These are phyloP conservation scores for Cercospora zeae-maydis DNA, from an alignment of 2,329 filamentous ascomycete species.

Conservation along the genomic window DNA sequence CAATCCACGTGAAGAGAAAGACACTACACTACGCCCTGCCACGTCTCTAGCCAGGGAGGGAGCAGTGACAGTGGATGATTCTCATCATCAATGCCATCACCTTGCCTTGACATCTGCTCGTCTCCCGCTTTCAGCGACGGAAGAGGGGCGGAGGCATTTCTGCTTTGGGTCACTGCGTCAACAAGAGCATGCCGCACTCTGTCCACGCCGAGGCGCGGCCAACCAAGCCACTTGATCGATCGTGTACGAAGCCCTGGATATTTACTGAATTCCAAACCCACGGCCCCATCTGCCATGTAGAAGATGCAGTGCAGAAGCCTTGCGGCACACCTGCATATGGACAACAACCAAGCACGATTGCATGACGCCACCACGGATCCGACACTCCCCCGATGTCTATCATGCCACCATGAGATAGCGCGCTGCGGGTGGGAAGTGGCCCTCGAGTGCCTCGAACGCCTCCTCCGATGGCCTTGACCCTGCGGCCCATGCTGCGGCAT, in stretches of 20 bases:
- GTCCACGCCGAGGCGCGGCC: background rate
- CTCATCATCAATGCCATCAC: background rate
- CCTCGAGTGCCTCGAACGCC: background rate
- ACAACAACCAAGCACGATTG: constrained; percentile 4
- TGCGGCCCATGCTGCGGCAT: background rate
- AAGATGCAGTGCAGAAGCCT: background rate
- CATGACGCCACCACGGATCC: background rate
- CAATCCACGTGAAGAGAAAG: background rate
- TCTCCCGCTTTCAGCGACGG: background rate
- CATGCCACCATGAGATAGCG: background rate
- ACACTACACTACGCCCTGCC: background rate
- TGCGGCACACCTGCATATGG: background rate
- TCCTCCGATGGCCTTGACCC: background rate
- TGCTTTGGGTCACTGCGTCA: background rate
- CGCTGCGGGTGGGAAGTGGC: background rate
- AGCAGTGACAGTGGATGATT: background rate
- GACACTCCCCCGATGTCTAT: background rate
- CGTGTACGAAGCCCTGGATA: background rate
- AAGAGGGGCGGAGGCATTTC: background rate
- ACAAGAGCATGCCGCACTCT: background rate
- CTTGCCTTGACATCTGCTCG: background rate
- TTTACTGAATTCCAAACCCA: background rate
- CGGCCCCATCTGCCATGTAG: background rate
- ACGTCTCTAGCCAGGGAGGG: background rate
- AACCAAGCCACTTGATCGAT: background rate